Conservation (phyloP, 805 yeast genomes). For the Saccharomycopsis fibuligera region DNA sequence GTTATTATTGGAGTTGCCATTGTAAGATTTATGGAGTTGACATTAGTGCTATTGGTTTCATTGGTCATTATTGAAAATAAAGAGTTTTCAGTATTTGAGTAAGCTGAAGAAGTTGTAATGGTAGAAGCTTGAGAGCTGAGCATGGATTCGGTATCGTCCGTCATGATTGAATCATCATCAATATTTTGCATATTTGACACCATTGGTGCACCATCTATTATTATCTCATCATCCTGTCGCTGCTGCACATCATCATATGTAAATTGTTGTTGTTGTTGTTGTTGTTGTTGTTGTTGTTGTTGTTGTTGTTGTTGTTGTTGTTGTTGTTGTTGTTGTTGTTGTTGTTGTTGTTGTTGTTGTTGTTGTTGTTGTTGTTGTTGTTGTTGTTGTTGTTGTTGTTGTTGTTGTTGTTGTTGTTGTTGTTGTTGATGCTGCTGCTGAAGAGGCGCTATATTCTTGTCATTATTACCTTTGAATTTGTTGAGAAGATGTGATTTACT, state of each 20-base stretch:
- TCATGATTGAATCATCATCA: neutral
- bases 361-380: neutral
- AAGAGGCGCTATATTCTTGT: neutral
- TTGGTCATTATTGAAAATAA: constrained; percentile 15
- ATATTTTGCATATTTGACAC: neutral
- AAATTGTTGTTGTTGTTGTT: neutral
- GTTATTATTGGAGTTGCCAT: constrained; percentile 24
- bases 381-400: neutral
- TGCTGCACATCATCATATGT: neutral
- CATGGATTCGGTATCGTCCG: neutral
- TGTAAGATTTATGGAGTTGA: constrained; percentile 8
- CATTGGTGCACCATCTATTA: neutral
- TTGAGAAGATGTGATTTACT: constrained; percentile 20
- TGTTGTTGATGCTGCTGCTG: constrained; percentile 1
- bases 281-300: neutral
- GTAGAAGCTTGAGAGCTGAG: neutral
- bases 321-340: neutral
- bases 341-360: neutral
- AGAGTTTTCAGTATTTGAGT: constrained; percentile 12
- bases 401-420: neutral
- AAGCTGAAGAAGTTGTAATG: neutral
- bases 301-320: neutral
- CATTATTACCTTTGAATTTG: constrained; percentile 20
- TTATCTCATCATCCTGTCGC: neutral
- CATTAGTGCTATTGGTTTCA: constrained; percentile 3